phyloP scores from a whole-genome alignment of 306 rosid species.

The Mucuna pruriens region DNA sequence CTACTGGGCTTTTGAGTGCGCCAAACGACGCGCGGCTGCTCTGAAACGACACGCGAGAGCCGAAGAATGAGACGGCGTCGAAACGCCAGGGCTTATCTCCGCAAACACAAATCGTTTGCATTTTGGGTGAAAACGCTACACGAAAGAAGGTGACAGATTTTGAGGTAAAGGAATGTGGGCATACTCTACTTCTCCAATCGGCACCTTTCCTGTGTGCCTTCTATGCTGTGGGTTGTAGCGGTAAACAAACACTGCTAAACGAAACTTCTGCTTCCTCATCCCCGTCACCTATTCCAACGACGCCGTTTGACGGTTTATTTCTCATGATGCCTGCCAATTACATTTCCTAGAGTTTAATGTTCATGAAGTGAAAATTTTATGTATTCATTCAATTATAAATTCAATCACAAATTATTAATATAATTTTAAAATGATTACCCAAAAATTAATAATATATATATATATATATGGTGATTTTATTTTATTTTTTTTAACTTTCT shows the following conservation, averaged over 20 bases:
- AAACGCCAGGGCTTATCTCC: conserved; percentile 34
- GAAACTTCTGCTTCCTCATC: neutral
- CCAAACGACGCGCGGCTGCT: conserved; percentile 25
- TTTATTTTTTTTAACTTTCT: no score
- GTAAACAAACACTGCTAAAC: neutral
- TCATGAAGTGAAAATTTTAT: no score
- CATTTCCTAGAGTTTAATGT: no score
- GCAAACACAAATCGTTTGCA: conserved; percentile 42
- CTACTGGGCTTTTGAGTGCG: conserved; percentile 32
- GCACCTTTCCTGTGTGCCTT: neutral
- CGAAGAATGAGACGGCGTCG: conserved; percentile 41
- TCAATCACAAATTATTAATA: no score
- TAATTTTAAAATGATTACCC: no score
- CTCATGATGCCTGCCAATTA: no score
- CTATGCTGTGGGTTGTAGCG: neutral
- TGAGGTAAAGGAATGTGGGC: neutral
- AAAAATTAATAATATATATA: no score
- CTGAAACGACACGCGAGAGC: conserved; percentile 32
- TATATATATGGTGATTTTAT: no score
- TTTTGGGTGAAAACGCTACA: neutral
- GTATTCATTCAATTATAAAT: no score
- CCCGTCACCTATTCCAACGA: neutral
- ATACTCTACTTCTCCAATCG: neutral
- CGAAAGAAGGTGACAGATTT: neutral
- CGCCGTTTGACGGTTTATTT: neutral